Conservation (phyloP, 306 rosid species). For the Rosa multiflora region DNA sequence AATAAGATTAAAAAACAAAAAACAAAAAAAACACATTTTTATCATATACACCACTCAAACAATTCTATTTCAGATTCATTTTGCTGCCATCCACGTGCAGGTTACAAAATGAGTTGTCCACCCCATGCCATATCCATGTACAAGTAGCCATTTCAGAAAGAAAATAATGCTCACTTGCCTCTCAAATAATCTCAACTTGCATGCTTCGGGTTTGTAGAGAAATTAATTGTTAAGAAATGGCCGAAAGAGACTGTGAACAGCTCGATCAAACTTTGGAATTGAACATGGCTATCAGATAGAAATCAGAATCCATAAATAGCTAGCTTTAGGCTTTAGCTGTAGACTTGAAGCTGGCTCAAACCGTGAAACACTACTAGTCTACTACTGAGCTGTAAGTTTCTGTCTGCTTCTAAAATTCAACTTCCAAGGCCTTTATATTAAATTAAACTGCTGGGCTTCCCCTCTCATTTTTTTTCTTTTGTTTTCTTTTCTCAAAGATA, state of each 20-base stretch:
- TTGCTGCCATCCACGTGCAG: not conserved
- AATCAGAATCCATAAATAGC: not conserved
- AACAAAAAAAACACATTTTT: no score
- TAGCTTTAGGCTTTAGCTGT: not conserved
- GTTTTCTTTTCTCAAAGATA: not conserved
- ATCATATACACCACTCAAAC: no score
- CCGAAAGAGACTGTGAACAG: conserved; percentile 28
- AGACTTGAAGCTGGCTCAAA: conserved; percentile 30
- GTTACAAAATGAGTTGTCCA: not conserved
- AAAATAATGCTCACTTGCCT: no score
- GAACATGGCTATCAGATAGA: conserved; percentile 10
- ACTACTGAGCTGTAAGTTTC: conserved; percentile 35
- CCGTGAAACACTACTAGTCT: conserved; percentile 12
- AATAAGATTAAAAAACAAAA: no score
- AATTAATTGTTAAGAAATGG: not conserved
- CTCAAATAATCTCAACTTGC: not conserved
- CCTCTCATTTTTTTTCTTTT: not conserved
- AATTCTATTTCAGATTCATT: not conserved
- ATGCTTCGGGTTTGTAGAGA: conserved; percentile 2
- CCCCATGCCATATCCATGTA: no score
- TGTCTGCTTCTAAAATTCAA: conserved; percentile 6
- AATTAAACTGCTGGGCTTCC: conserved; percentile 19
- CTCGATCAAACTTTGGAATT: conserved; percentile 27
- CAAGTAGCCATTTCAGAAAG: no score
- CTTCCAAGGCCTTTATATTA: conserved; percentile 18